Evolutionary conservation across 768 basidiomycete genomes (phyloP), one percentile per base, ranked within the genome.

Genomic region (Phaffia australis): DNA sequence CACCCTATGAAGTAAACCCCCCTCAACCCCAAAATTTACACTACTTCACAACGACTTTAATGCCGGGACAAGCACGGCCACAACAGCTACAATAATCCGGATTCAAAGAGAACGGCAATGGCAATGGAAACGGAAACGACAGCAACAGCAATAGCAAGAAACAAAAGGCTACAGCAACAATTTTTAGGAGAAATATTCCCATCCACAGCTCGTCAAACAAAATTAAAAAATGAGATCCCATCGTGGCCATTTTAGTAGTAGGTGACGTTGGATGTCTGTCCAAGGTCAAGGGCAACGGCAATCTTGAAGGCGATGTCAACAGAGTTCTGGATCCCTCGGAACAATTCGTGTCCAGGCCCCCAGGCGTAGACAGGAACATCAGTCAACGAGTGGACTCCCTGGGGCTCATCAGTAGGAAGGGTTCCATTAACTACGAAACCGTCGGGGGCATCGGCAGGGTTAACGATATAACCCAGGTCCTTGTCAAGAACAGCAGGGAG

Each of bases 391-490:
- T 79, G 77, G 6, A 79, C 77, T 52, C 77, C 78, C 65, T 76
- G 74, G 27, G 71, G 71, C 23, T 70, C 60, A 0, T 46, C 18
- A 3, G 64, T 69, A 16, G 74, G 75, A 15, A 79, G 65, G 65
- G 74, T 76, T 50, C 77, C 78, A 47, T 73, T 74, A 68, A 76
- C 69, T 48, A 71, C 64, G 72, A 77, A 77, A 5, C 78, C 78
- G 50, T 68, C 56, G 4, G 71, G 69, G 35, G 73, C 70, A 66
- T 79, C 77, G 4, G 64, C 65, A 11, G 73, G 71, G 71, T 76
- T 76, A 67, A 73, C 76, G 68, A 71, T 69, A 64, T 69, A 74
- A 48, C 56, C 30, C 21, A 27, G 50, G 32, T 66, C 35, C 35
- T 66, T 70, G 29, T 58, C 65, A 70, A 71, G 71, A 63, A 56